A percentile compares a stretch with the other conserved stretches of the same genome.
phyloP scores from a whole-genome alignment of 1,139 yeast species.

The Diutina rugosa region DNA sequence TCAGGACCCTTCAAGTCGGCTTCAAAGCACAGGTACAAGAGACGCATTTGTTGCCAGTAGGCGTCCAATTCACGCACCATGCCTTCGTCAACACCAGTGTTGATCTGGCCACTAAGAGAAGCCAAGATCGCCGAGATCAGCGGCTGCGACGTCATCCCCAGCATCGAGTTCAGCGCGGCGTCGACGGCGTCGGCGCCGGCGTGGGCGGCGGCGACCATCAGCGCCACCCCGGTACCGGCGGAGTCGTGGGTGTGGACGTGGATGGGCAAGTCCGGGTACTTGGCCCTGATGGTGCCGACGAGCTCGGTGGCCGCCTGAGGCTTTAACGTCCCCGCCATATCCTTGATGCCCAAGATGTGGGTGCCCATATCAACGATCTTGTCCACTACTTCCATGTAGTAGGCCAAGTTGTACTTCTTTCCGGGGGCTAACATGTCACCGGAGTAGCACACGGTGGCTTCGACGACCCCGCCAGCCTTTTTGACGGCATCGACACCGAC shows the following conservation, averaged over 20 bases:
- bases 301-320: constrained; percentile 84
- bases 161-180: constrained; percentile 93
- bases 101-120: constrained; percentile 75
- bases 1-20: constrained; percentile 99
- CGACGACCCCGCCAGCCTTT: constrained; percentile 98
- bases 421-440: constrained; percentile 96
- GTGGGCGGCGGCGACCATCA: constrained; percentile 85
- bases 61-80: constrained; percentile 74
- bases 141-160: constrained; percentile 98
- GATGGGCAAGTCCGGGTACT: constrained; percentile 87
- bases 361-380: constrained; percentile 89
- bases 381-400: constrained; percentile 74
- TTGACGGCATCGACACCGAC: constrained; percentile 97
- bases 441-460: constrained; percentile 95
- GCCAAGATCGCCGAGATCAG: constrained; percentile 88
- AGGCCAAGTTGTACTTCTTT: constrained; percentile 88
- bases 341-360: constrained; percentile 93
- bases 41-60: constrained; percentile 98
- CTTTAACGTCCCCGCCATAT: constrained; percentile 98
- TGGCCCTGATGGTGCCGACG: constrained; percentile 68
- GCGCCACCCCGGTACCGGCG: constrained; percentile 98
- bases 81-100: constrained; percentile 57
- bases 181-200: constrained; percentile 99
- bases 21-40: constrained; percentile 91
- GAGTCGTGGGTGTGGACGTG: constrained; percentile 99